Conservation (phyloP, 805 yeast genomes). For the Lipomyces orientalis region DNA sequence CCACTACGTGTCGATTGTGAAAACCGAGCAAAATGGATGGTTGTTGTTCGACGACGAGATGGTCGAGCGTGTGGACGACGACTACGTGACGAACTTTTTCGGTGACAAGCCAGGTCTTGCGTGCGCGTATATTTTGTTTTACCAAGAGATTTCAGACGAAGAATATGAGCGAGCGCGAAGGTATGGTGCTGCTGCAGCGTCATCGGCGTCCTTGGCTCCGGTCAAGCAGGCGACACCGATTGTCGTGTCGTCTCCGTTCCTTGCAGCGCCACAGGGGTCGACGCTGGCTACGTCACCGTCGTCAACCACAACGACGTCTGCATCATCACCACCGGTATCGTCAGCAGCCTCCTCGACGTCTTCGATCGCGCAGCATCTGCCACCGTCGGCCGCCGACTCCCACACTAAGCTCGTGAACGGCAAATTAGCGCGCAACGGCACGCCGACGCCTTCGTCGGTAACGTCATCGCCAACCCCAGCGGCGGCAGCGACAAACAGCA, state of each 20-base stretch:
- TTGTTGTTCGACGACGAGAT: constrained; percentile 93
- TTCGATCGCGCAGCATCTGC: constrained; percentile 13
- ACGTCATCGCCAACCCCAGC: constrained; percentile 19
- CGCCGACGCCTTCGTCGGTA: constrained; percentile 7
- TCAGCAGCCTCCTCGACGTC: constrained; percentile 17
- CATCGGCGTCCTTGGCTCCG: constrained; percentile 10
- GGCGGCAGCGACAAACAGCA: constrained; percentile 15
- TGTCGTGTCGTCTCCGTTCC: not conserved
- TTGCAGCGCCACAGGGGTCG: not conserved
- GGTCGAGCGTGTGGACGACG: constrained; percentile 84
- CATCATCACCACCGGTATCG: constrained; percentile 16
- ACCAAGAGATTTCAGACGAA: constrained; percentile 50
- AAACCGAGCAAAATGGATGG: constrained; percentile 84
- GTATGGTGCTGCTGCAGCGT: constrained; percentile 22
- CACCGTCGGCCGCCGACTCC: constrained; percentile 11
- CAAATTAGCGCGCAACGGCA: constrained; percentile 5
- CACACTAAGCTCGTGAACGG: constrained; percentile 9
- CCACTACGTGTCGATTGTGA: constrained; percentile 87
- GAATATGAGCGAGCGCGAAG: constrained; percentile 30
- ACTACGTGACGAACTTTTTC: constrained; percentile 80
- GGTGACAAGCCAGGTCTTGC: constrained; percentile 90
- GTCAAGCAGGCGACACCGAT: not conserved
- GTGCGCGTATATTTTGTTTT: constrained; percentile 88
- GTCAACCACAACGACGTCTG: constrained; percentile 7
- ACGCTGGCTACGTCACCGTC: constrained; percentile 12